Evolutionary conservation across 768 basidiomycete genomes (phyloP).

Genomic region (Leccinum disarticulatum): DNA sequence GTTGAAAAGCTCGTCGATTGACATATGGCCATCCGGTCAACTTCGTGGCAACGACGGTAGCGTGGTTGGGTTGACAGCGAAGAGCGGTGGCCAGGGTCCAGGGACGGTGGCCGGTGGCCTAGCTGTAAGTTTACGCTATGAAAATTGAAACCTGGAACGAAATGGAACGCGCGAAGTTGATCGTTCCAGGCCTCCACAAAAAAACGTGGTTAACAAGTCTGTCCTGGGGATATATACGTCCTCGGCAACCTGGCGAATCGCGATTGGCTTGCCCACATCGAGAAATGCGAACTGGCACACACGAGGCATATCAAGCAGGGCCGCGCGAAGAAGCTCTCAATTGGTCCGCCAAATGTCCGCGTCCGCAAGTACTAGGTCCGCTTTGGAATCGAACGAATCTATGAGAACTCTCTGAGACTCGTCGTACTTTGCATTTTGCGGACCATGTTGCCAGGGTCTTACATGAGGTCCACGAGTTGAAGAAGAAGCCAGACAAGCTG

Average conservation of each 20-base stretch:
- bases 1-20: neutral
- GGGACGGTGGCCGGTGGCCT: neutral
- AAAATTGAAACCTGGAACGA: neutral
- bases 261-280: neutral
- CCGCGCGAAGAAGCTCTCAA: too few species aligned
- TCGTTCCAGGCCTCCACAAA: neutral
- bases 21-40: neutral
- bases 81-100: neutral
- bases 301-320: neutral
- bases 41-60: neutral
- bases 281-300: neutral
- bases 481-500: neutral
- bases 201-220: neutral
- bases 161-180: neutral
- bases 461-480: too few species aligned
- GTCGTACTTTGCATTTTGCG: too few species aligned
- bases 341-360: too few species aligned
- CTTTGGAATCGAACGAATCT: neutral
- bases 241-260: neutral
- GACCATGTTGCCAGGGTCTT: too few species aligned
- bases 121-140: neutral
- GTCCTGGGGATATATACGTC: neutral
- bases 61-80: too few species aligned
- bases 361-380: neutral
- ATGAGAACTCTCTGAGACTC: neutral